Base-by-base conservation (phyloP, 345 rosid species). In the Syzygium aqueum region DNA sequence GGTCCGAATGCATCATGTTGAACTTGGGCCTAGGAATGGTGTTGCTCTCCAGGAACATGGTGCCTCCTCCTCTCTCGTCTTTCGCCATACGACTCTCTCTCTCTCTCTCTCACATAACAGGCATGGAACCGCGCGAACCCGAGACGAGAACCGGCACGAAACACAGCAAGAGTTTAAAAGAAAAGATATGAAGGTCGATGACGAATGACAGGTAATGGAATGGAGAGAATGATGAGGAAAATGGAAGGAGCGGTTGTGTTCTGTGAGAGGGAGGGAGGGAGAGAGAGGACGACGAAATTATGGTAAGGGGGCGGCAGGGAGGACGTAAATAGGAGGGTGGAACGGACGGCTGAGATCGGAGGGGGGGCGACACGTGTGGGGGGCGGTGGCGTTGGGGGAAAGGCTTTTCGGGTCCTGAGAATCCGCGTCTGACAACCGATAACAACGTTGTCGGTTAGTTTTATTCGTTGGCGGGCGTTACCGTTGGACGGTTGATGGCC, bases 1-100 rank as follows among this genome's bases (percentile, higher is more conserved):
- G 84, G 77, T 92, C 93, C 8, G 95, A 93, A 87, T 90, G 90
- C 89, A 86, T 43, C 53, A 84, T 85, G 87, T 87, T 89, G 43
- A 84, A 84, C 82, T 91, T 90, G 23, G 94, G 89, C 78, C 92
- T 87, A 5, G 91, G 90, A 14, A 85, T 86, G 65, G 84, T 87
- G 27, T 83, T 87, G 6, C 86, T 82, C n/a, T 90, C 91, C 37
- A 87, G 85, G 56, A 90, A 87, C 90, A 86, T 87, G 10, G 86
- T 57, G 50, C 9, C 40, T 5, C 59, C 84, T 17, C 61, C 88
- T 67, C 73, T 50, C 65, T 84, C 86, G 52, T 51, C 86, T 30
- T 33, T 49, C 89, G n/a, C 65, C 43, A 50, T 78, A n/a, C 27
- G n/a, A 8, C 49, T 50, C 54, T 83, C 10, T n/a, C n/a, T 46